These are phyloP conservation scores for Suillus cothurnatus DNA, from an alignment of 768 basidiomycete genomes.

Conservation along the genomic window DNA sequence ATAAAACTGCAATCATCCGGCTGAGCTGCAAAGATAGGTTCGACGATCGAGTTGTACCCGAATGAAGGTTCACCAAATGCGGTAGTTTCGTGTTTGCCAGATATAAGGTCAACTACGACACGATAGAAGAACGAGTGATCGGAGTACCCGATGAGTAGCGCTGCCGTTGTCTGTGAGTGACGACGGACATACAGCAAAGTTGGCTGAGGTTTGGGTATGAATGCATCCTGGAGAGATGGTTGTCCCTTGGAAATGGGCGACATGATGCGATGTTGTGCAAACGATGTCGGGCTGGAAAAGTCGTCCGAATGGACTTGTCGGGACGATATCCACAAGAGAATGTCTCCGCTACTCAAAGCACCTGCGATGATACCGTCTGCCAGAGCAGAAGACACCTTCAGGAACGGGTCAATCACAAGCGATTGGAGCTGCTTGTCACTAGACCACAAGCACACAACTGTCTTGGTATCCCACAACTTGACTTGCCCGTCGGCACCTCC, in stretches of 20 bases:
- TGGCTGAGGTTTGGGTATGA: conserved; percentile 12
- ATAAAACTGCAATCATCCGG: conserved; percentile 52
- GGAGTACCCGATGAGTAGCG: conserved; percentile 54
- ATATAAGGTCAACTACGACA: conserved; percentile 38
- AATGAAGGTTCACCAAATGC: conserved; percentile 55
- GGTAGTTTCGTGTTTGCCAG: conserved; percentile 34
- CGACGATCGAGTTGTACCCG: conserved; percentile 51
- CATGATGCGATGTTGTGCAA: conserved; percentile 37
- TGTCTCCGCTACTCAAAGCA: conserved; percentile 57
- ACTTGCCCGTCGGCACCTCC: conserved; percentile 64
- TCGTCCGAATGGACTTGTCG: conserved; percentile 8
- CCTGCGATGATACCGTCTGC: conserved; percentile 48
- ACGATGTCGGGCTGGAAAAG: conserved; percentile 16
- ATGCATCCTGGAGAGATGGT: not conserved
- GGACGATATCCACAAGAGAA: conserved; percentile 48
- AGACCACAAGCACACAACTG: conserved; percentile 62
- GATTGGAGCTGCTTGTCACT: conserved; percentile 42
- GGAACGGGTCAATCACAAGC: conserved; percentile 49
- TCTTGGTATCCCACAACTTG: conserved; percentile 72
- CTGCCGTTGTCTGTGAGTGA: conserved; percentile 14
- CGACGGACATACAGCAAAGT: conserved; percentile 15
- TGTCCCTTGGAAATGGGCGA: conserved; percentile 32
- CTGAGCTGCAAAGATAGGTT: conserved; percentile 45
- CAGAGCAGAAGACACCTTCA: conserved; percentile 50
- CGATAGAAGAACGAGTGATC: conserved; percentile 57